Base-by-base conservation (phyloP, 2,329 filamentous ascomycete genomes). In the Cercospora sp. region DNA sequence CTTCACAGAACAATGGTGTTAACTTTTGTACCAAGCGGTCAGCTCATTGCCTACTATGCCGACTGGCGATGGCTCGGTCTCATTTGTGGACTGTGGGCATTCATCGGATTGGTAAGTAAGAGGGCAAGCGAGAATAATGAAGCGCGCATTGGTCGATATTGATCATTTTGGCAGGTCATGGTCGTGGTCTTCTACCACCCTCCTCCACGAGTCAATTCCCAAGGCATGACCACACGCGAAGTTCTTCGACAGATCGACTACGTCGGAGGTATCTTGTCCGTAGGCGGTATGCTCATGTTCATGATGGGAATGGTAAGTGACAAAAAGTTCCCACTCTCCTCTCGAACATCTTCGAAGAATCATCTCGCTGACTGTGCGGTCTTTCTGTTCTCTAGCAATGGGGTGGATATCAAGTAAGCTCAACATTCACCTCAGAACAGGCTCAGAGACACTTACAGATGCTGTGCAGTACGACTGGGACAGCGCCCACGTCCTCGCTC, bases 51-150 rank as follows among this genome's bases (percentile, higher is more conserved):
- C 6, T 73, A 77, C 53, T 72, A 80, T 33, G 78, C 81, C 30
- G 79, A 75, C 48, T 89, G 87, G 86, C 79, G 87, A 67, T 87
- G 83, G 69, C 81, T 86, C 30, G 86, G 86, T 8, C 75, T 86
- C 10, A 77, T 88, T 12, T 84, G 84, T 16, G 83, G 81, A 3
- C 72, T 84, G 13, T 88, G 85, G 83, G 69, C 83, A 12, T 81
- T 83, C 26, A 73, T 85, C 28, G 86, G 84, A 2, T 78, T 89
- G 45, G 71, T 59, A n/a, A 36, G n/a, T n/a, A n/a, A n/a, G n/a
- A n/a, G n/a, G n/a, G n/a, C n/a, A n/a, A n/a, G n/a, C n/a, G n/a
- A n/a, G n/a, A n/a, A n/a, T n/a, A n/a, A n/a, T n/a, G n/a, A n/a
- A n/a, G n/a, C n/a, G n/a, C n/a, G n/a, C n/a, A n/a, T n/a, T n/a